A percentile compares a stretch with the other conserved stretches of the same genome.
These are phyloP conservation scores for Nicotiana attenuata DNA, from an alignment of 257 asterid genomes.

Conservation along the genomic window DNA sequence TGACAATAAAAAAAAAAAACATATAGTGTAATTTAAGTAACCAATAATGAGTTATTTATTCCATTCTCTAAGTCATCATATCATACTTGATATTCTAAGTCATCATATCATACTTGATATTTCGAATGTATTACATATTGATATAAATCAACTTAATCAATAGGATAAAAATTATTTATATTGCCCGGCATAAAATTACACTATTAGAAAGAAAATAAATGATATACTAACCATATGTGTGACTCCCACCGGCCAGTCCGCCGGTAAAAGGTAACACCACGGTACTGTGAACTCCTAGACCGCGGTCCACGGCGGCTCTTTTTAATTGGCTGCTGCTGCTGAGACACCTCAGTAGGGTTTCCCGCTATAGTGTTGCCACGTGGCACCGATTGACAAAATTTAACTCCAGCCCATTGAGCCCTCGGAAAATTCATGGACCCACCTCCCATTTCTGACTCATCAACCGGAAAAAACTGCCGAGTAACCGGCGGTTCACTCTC, in stretches of 20 bases:
- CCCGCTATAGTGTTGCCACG: constrained; percentile 23
- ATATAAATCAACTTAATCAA: not conserved
- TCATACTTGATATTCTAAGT: no score
- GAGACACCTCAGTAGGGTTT: constrained; percentile 31
- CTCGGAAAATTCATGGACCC: constrained; percentile 40
- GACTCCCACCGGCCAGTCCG: constrained; percentile 64
- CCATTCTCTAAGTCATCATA: not conserved
- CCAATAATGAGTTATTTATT: no score
- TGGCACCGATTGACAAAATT: constrained; percentile 56
- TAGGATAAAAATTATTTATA: no score
- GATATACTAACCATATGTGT: constrained; percentile 39
- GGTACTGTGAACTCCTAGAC: constrained; percentile 53
- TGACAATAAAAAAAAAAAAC: no score
- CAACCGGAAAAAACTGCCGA: constrained; percentile 84
- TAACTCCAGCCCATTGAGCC: constrained; percentile 94
- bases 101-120: no score
- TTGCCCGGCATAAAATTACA: no score
- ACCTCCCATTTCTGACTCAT: constrained; percentile 33
- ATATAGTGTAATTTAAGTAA: no score
- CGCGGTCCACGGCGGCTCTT: constrained; percentile 59
- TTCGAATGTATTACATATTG: no score
- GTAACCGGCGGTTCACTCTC: constrained; percentile 43
- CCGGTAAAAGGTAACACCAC: constrained; percentile 59
- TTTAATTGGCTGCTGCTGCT: constrained; percentile 31
- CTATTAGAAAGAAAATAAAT: not conserved